Base-by-base conservation (phyloP, 768 basidiomycete genomes). In the Thelephora aurantiotincta region DNA sequence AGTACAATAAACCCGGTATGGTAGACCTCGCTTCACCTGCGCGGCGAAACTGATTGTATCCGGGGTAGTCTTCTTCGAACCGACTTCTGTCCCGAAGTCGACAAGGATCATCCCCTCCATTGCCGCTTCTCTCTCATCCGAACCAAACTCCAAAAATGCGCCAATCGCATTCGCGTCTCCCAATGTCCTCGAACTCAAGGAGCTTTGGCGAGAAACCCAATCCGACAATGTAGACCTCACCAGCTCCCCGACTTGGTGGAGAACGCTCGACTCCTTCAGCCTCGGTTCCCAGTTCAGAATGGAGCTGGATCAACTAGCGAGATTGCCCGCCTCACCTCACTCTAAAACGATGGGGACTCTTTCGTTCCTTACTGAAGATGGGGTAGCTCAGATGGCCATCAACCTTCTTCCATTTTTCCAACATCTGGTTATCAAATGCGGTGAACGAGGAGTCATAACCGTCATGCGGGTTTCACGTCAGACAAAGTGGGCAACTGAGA, bases 1-100 rank as follows among this genome's bases (percentile, higher is more conserved):
- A 65, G 33, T 58, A 65, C 42, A 54, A 62, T 3, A 76, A 82
- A 34, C 63, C 64, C 57, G 71, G 88, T 89, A 54, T 53, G 77
- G 65, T 16, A 18, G 18, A 41, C 14, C 38, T 9, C 26, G 9
- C 26, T 9, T 9, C 26, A 9, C 9, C 9, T 9, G 4, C 9
- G 26, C 26, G 26, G 9, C 26, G 26, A 30, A 30, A 9, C 26
- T 30, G 9, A 30, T 9, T 9, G 26, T 9, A 30, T 30, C 26
- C 9, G 26, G 26, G 26, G 26, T 9, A 30, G 26, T 30, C 9
- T 30, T 30, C 26, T 30, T 30, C 60, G 96, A 99, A 63, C 94
- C 96, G 1, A 98, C 96, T 1, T 96, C 92, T 0, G 71, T 82
- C n/a, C 64, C 72, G 41, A 98, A 98, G 65, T 80, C 86, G 0